phyloP scores from a whole-genome alignment of 2,329 filamentous ascomycete species.

The Cordyceps sp. region DNA sequence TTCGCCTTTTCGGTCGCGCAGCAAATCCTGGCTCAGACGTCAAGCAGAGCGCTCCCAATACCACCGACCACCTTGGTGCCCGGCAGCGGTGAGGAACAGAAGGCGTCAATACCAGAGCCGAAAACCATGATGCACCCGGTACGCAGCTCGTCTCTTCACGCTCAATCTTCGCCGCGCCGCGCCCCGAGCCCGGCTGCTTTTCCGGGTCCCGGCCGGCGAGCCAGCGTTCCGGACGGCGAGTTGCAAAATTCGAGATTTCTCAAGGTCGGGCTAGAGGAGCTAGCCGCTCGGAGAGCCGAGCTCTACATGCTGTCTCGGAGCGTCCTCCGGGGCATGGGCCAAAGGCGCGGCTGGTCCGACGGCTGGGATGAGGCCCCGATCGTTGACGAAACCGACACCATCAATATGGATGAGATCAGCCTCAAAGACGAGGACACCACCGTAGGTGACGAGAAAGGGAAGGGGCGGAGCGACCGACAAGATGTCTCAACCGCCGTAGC shows the following conservation, averaged over 20 bases:
- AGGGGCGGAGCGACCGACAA: background rate
- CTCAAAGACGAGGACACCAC: constrained; percentile 25
- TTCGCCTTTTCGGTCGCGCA: constrained; percentile 65
- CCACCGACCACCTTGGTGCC: constrained; percentile 37
- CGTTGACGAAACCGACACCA: constrained; percentile 24
- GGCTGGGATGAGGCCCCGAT: constrained; percentile 52
- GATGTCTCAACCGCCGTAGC: too few species aligned
- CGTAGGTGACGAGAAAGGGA: constrained; percentile 6
- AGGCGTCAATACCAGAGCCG: constrained; percentile 45
- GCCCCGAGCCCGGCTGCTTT: constrained; percentile 35
- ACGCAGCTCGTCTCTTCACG: constrained; percentile 42
- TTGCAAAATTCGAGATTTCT: constrained; percentile 28
- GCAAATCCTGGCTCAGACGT: constrained; percentile 61
- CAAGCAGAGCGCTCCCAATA: constrained; percentile 50
- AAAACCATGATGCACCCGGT: constrained; percentile 57
- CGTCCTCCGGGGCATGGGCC: constrained; percentile 59
- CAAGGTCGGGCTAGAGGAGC: constrained; percentile 56
- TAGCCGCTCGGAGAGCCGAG: constrained; percentile 71
- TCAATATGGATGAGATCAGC: constrained; percentile 39
- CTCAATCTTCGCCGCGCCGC: constrained; percentile 19
- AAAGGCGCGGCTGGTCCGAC: constrained; percentile 55
- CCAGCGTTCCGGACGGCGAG: constrained; percentile 21
- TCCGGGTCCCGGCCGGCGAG: constrained; percentile 25
- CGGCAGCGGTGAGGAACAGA: constrained; percentile 36
- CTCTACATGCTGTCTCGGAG: constrained; percentile 67